Percentiles rank a stretch among this genome's conserved stretches.
Evolutionary conservation across 2,329 filamentous ascomycete species (phyloP).

Genomic region (Pestalotiopsis sp.): DNA sequence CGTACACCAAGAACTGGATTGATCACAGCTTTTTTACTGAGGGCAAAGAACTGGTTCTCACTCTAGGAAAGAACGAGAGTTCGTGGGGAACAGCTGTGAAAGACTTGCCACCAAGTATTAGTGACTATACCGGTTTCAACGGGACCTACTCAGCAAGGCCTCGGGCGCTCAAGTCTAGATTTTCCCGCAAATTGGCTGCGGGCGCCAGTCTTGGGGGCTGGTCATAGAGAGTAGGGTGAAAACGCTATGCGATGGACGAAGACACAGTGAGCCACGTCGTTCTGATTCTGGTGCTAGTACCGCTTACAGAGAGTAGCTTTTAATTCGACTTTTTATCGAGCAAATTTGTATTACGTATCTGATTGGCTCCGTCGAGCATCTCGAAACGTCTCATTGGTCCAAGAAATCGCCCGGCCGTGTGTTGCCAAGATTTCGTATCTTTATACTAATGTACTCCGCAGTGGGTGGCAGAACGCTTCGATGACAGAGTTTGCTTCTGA

Average conservation of each 20-base stretch:
- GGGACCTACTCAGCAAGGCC: not conserved
- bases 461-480: not conserved
- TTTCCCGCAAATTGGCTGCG: not conserved
- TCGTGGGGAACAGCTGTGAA: slow-evolving; percentile 61
- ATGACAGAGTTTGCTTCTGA: not conserved
- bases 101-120: slow-evolving; percentile 65
- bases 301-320: no score
- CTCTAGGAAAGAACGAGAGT: slow-evolving; percentile 63
- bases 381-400: not conserved
- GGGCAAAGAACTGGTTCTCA: slow-evolving; percentile 66
- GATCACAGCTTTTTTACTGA: slow-evolving; percentile 69
- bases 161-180: not conserved
- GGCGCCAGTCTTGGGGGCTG: not conserved
- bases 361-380: no score
- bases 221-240: not conserved
- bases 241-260: no score
- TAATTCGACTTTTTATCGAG: no score
- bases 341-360: no score
- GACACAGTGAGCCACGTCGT: no score
- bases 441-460: not conserved
- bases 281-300: no score
- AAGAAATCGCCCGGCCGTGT: not conserved
- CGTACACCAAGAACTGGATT: slow-evolving; percentile 69
- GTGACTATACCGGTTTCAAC: slow-evolving; percentile 31
- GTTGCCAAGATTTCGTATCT: not conserved